Conservation (phyloP, 805 yeast genomes). For the Gaillardinia entomophila region DNA sequence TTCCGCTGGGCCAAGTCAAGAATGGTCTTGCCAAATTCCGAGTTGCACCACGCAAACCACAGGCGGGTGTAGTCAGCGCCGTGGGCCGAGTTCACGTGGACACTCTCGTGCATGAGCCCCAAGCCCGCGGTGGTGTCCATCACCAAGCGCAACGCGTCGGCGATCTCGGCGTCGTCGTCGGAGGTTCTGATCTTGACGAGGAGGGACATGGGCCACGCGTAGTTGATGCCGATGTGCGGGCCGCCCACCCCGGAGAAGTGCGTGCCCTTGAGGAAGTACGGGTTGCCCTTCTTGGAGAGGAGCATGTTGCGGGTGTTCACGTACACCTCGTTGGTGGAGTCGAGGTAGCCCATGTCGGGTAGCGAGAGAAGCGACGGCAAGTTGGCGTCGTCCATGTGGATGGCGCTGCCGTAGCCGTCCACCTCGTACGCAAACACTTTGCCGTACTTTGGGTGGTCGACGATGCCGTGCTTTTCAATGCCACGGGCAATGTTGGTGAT, state of each 20-base stretch:
- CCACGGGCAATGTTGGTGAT: slow-evolving; percentile 46
- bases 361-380: slow-evolving; percentile 75
- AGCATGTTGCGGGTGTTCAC: slow-evolving; percentile 78
- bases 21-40: slow-evolving; percentile 87
- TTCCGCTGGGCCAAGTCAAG: slow-evolving; percentile 66
- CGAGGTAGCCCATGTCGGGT: slow-evolving; percentile 70
- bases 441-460: slow-evolving; percentile 66
- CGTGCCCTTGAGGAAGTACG: slow-evolving; percentile 63
- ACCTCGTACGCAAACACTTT: slow-evolving; percentile 82
- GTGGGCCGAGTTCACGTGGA: slow-evolving; percentile 51
- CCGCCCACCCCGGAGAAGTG: slow-evolving; percentile 80
- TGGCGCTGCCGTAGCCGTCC: slow-evolving; percentile 75
- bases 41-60: slow-evolving; percentile 94
- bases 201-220: slow-evolving; percentile 93
- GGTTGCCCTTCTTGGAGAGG: slow-evolving; percentile 63
- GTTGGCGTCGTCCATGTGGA: slow-evolving; percentile 88
- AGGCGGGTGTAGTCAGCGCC: slow-evolving; percentile 62
- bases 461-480: slow-evolving; percentile 56
- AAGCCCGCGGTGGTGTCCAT: slow-evolving; percentile 62
- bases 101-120: slow-evolving; percentile 82
- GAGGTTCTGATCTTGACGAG: slow-evolving; percentile 69
- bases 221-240: slow-evolving; percentile 75
- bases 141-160: slow-evolving; percentile 40
- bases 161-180: slow-evolving; percentile 65
- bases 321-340: slow-evolving; percentile 50